phyloP scores from a whole-genome alignment of 202 grass and related monocot genomes.

The Panicum virgatum region DNA sequence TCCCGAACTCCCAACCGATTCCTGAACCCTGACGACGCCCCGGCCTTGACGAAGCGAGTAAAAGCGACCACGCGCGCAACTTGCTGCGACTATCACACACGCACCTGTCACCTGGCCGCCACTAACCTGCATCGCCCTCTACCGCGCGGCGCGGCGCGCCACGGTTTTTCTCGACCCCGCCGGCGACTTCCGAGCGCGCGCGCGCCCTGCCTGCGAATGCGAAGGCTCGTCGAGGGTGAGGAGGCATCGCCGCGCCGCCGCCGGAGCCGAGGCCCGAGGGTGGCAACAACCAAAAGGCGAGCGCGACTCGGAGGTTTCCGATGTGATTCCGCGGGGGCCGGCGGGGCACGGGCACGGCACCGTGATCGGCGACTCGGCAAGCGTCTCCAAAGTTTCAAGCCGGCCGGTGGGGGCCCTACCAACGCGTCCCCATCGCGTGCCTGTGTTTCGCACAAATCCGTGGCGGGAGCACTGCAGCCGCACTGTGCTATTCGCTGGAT shows the following conservation, averaged over 20 bases:
- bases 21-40: not conserved
- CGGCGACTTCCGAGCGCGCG: too few species aligned
- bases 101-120: too few species aligned
- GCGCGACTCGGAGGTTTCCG: not conserved
- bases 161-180: not conserved
- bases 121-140: not conserved
- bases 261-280: too few species aligned
- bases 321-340: not conserved
- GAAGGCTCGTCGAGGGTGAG: not conserved
- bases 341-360: too few species aligned
- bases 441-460: not conserved
- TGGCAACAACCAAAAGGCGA: not conserved
- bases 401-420: not conserved
- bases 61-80: not conserved
- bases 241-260: too few species aligned
- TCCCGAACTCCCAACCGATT: constrained; percentile 27
- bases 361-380: not conserved
- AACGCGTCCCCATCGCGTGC: not conserved
- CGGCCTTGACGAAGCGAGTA: not conserved
- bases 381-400: not conserved
- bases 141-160: not conserved
- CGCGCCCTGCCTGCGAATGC: not conserved
- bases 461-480: not conserved
- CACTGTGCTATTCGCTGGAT: not conserved
- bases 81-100: too few species aligned